Percentiles rank a stretch among this genome's conserved stretches.
These are phyloP conservation scores for Aspergillus nomiae DNA, from an alignment of 2,329 filamentous ascomycete species.

Conservation along the genomic window DNA sequence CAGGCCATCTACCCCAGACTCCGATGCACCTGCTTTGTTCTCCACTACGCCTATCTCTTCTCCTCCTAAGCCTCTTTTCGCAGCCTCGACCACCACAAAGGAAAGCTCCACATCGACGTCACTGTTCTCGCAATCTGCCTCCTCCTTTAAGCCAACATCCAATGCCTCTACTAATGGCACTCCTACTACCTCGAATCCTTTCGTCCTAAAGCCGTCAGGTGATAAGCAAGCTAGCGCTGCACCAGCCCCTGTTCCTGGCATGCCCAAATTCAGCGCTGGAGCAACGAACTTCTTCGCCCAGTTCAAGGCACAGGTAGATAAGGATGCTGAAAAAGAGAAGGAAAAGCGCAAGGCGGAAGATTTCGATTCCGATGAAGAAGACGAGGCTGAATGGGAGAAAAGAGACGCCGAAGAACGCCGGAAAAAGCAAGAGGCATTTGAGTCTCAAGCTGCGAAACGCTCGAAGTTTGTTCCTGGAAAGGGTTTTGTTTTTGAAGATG, in stretches of 20 bases:
- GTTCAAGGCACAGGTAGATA: conserved; percentile 43
- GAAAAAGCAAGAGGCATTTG: conserved; percentile 47
- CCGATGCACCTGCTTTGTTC: conserved; percentile 18
- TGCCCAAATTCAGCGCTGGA: conserved; percentile 38
- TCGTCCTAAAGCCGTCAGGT: conserved; percentile 23
- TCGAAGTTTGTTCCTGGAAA: conserved; percentile 34
- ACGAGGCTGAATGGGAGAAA: conserved; percentile 52
- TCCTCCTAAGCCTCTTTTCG: conserved; percentile 25
- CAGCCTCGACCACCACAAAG: conserved; percentile 12
- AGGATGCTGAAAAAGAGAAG: conserved; percentile 46
- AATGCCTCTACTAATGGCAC: conserved; percentile 10
- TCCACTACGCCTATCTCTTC: conserved; percentile 26
- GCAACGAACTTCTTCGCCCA: conserved; percentile 44
- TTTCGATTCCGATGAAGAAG: conserved; percentile 55
- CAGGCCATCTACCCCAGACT: conserved; percentile 22
- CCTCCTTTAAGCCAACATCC: conserved; percentile 18
- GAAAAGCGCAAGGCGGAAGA: conserved; percentile 54
- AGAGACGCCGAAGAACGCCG: conserved; percentile 49
- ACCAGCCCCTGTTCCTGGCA: conserved; percentile 19
- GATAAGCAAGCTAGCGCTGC: conserved; percentile 11
- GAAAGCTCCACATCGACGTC: conserved; percentile 13
- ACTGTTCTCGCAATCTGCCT: conserved; percentile 14
- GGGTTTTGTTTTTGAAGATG: conserved; percentile 36
- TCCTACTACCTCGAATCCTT: conserved; percentile 20
- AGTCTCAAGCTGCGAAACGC: conserved; percentile 37